Evolutionary conservation across 306 rosid genomes (phyloP).

Genomic region (Arachis hypogaea): DNA sequence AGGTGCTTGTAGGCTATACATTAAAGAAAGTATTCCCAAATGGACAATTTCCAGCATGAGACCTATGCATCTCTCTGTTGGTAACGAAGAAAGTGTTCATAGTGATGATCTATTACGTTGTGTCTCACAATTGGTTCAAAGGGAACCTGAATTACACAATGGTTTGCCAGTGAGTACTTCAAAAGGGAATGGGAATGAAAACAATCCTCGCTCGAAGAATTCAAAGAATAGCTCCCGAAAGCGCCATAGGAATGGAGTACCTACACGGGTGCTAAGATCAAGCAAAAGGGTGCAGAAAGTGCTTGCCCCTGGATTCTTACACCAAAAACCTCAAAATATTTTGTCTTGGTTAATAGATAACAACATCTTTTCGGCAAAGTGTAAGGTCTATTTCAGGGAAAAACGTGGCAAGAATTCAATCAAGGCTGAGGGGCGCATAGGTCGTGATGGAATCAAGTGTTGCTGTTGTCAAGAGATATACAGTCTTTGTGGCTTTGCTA

Average conservation of each 20-base stretch:
- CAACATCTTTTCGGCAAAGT: conserved; percentile 52
- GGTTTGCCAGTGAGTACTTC: conserved; percentile 34
- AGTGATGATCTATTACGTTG: conserved; percentile 28
- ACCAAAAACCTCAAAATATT: conserved; percentile 62
- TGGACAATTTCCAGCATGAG: conserved; percentile 34
- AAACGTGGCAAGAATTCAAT: conserved; percentile 31
- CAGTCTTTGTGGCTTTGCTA: conserved; percentile 56
- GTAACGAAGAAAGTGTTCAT: conserved; percentile 31
- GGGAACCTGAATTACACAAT: conserved; percentile 36
- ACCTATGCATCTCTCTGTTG: conserved; percentile 23
- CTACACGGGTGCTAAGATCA: conserved; percentile 49
- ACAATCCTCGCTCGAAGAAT: conserved; percentile 30
- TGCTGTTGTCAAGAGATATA: conserved; percentile 63
- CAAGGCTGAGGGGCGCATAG: conserved; percentile 59
- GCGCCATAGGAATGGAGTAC: conserved; percentile 32
- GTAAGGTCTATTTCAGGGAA: conserved; percentile 54
- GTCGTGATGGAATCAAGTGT: conserved; percentile 76
- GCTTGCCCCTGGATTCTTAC: conserved; percentile 43
- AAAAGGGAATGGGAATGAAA: conserved; percentile 25
- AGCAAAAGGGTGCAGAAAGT: conserved; percentile 73
- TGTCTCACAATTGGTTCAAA: conserved; percentile 47
- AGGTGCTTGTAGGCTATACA: conserved; percentile 55
- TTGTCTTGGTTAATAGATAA: conserved; percentile 83
- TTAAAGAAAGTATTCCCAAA: conserved; percentile 44
- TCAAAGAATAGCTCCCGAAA: conserved; percentile 39